phyloP scores from a whole-genome alignment of 495 filamentous ascomycete species.

The Lepraria neglecta region DNA sequence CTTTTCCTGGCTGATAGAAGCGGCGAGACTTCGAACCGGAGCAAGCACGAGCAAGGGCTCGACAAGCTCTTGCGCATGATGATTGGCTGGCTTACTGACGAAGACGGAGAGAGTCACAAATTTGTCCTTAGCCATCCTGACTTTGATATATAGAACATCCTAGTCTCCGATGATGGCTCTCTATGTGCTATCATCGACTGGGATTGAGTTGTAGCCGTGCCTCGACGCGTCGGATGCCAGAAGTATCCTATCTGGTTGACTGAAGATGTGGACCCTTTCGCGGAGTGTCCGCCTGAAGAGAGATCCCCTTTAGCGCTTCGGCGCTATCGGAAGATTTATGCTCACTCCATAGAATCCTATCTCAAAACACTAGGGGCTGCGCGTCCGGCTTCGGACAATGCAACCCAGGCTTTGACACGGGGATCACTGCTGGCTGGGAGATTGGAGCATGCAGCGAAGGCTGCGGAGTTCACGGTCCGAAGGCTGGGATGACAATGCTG shows the following conservation, averaged over 20 bases:
- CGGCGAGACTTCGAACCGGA: background rate
- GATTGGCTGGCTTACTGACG: background rate
- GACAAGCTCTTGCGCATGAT: slow-evolving; percentile 1
- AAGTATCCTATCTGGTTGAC: slow-evolving; percentile 37
- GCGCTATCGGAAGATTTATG: slow-evolving; percentile 5
- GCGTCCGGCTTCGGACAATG: too few species aligned
- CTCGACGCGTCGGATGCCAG: slow-evolving; percentile 25
- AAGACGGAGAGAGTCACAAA: slow-evolving; percentile 3
- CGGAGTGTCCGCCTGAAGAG: background rate
- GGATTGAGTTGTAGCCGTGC: slow-evolving; percentile 31
- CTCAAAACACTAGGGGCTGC: too few species aligned
- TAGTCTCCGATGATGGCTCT: slow-evolving; percentile 36
- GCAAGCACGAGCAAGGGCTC: background rate
- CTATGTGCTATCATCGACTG: slow-evolving; percentile 39
- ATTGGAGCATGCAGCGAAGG: background rate
- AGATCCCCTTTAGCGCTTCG: background rate
- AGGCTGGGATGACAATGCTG: background rate
- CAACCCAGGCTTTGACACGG: background rate
- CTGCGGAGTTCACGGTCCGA: too few species aligned
- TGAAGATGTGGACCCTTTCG: slow-evolving; percentile 34
- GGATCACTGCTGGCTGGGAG: background rate
- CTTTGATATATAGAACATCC: slow-evolving; percentile 22
- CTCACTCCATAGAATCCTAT: slow-evolving; percentile 1
- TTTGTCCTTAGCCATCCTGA: slow-evolving; percentile 24
- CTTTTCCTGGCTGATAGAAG: background rate